Evolutionary conservation across 2,329 filamentous ascomycete species (phyloP).

Genomic region (Aspergillus flavus): DNA sequence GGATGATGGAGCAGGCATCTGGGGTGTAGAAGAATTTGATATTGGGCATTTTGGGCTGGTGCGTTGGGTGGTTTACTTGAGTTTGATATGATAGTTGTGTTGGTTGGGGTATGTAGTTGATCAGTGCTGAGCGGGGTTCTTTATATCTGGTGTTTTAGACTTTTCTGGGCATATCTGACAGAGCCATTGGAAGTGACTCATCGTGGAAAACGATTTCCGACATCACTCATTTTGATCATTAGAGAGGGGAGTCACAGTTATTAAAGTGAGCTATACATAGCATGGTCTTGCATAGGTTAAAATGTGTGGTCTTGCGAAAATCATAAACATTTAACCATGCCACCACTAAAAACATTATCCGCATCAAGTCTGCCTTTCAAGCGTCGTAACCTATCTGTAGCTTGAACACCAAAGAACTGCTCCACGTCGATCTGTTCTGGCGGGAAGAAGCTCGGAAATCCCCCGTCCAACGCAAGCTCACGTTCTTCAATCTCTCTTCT

Average conservation of each 20-base stretch:
- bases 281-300: neutral
- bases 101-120: neutral
- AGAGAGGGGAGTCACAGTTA: too few relatives aligned
- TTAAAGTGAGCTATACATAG: neutral
- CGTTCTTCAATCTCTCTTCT: neutral
- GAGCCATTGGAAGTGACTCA: neutral
- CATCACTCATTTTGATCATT: neutral
- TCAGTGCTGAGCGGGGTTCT: neutral
- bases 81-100: neutral
- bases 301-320: neutral
- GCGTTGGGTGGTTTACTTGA: neutral
- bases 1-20: constrained; percentile 34
- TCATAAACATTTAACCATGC: neutral
- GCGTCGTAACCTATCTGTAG: too few relatives aligned
- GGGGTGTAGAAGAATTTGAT: constrained; percentile 32
- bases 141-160: neutral
- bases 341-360: neutral
- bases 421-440: neutral
- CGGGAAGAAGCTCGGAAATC: constrained; percentile 2
- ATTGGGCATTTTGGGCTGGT: constrained; percentile 13
- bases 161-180: neutral
- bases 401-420: constrained; percentile 1
- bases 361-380: too few relatives aligned
- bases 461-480: neutral
- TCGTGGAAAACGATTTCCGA: neutral